Percentiles rank a stretch among this genome's conserved stretches.
phyloP scores from a whole-genome alignment of 495 filamentous ascomycete species.

The Tetracladium marchalianum region DNA sequence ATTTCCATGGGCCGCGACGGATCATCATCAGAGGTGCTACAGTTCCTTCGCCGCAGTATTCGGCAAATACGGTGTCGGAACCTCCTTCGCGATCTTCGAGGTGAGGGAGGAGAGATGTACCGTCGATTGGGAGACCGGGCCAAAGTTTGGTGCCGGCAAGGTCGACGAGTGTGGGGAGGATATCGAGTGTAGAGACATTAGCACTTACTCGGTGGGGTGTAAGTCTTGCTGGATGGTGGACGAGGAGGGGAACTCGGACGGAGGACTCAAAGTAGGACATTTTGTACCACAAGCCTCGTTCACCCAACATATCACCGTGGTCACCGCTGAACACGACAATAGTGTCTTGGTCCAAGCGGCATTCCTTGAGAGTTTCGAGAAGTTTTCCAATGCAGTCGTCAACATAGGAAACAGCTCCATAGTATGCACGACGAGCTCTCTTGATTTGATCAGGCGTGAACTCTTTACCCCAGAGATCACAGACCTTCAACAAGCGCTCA shows the following conservation, averaged over 20 bases:
- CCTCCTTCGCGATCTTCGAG: conserved; percentile 37
- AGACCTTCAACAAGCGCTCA: conserved; percentile 67
- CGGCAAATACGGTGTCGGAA: conserved; percentile 69
- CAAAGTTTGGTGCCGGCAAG: conserved; percentile 58
- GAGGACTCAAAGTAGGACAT: conserved; percentile 86
- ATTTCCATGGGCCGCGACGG: conserved; percentile 72
- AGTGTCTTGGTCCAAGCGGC: conserved; percentile 67
- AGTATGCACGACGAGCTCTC: conserved; percentile 74
- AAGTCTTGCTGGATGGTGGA: conserved; percentile 61
- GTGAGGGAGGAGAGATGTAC: conserved; percentile 61
- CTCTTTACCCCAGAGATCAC: conserved; percentile 67
- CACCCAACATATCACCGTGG: conserved; percentile 88
- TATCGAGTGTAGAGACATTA: conserved; percentile 79
- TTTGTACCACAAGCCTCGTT: conserved; percentile 88
- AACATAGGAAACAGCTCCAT: conserved; percentile 80
- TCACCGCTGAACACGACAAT: conserved; percentile 83
- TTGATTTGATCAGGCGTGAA: conserved; percentile 72
- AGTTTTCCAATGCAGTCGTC: conserved; percentile 80
- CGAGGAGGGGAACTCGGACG: conserved; percentile 70
- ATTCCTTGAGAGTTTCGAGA: conserved; percentile 59
- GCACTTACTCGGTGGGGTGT: conserved; percentile 55
- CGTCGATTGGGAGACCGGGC: conserved; percentile 63
- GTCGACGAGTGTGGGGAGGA: conserved; percentile 75
- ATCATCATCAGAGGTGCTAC: conserved; percentile 88
- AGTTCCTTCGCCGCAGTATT: conserved; percentile 86